Conservation (phyloP, 2,329 filamentous ascomycete genomes). For the Nemania sp. region DNA sequence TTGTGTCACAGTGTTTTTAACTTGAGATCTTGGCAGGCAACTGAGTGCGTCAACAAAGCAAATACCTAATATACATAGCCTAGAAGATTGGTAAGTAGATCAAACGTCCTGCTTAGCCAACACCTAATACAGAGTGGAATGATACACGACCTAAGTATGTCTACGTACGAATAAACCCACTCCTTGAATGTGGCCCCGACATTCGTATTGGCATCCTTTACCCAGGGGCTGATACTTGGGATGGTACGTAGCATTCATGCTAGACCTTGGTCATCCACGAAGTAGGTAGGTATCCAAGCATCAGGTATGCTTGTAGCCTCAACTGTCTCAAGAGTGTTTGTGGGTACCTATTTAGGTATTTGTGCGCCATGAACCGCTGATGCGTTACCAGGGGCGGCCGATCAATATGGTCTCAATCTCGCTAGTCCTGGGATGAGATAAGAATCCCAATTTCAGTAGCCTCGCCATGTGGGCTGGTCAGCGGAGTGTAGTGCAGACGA, state of each 20-base stretch:
- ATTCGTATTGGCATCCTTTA: too few relatives aligned
- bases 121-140: too few relatives aligned
- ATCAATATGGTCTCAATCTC: constrained; percentile 9
- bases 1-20: not conserved
- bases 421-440: constrained; percentile 26
- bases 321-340: too few relatives aligned
- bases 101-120: too few relatives aligned
- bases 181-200: too few relatives aligned
- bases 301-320: too few relatives aligned
- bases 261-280: too few relatives aligned
- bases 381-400: not conserved
- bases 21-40: not conserved
- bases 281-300: too few relatives aligned
- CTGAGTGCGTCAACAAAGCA: not conserved
- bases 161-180: too few relatives aligned
- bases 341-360: not conserved
- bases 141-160: too few relatives aligned
- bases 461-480: constrained; percentile 10
- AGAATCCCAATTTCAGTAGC: constrained; percentile 23
- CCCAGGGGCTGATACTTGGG: too few relatives aligned
- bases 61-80: not conserved
- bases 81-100: not conserved
- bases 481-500: not conserved
- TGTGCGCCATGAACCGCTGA: constrained; percentile 13
- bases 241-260: too few relatives aligned